Percentiles rank a stretch among this genome's conserved stretches.
These are phyloP conservation scores for Angomonas desouzai DNA, from an alignment of 208 protist species.

Conservation along the genomic window DNA sequence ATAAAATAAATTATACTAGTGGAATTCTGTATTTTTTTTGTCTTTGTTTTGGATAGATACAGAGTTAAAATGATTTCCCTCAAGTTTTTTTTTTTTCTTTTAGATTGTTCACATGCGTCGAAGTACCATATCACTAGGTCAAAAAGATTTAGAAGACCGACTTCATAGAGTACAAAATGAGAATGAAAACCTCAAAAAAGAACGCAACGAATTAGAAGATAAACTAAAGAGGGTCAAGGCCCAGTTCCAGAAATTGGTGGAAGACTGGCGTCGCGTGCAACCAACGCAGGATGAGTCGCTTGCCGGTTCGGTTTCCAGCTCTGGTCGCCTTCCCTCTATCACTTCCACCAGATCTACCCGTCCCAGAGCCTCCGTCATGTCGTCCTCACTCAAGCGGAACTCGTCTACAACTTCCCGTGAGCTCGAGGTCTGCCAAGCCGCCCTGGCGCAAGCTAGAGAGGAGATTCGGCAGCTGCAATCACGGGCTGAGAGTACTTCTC, in stretches of 20 bases:
- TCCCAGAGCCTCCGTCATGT: neutral
- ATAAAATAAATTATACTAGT: neutral
- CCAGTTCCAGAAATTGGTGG: slow-evolving; percentile 70
- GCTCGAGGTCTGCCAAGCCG: slow-evolving; percentile 33
- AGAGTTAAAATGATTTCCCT: neutral
- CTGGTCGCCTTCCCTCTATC: neutral
- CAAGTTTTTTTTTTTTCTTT: slow-evolving; percentile 4
- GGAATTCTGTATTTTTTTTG: neutral
- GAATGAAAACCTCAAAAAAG: slow-evolving; percentile 53
- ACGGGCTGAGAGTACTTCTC: neutral
- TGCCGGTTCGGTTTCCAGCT: neutral
- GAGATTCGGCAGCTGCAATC: slow-evolving; percentile 44
- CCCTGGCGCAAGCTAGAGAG: slow-evolving; percentile 33
- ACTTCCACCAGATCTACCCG: neutral
- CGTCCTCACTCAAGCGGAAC: neutral
- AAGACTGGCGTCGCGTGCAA: slow-evolving; percentile 26
- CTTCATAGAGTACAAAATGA: slow-evolving; percentile 72
- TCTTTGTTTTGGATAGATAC: no score
- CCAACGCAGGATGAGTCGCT: neutral
- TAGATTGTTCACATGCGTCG: slow-evolving; percentile 12
- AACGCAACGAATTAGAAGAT: slow-evolving; percentile 47
- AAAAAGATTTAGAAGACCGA: slow-evolving; percentile 42
- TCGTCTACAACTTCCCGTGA: slow-evolving; percentile 12
- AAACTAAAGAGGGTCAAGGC: slow-evolving; percentile 65
- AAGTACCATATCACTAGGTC: slow-evolving; percentile 9